These are phyloP conservation scores for Neurospora hispaniola DNA, from an alignment of 495 filamentous ascomycete species.

Conservation along the genomic window DNA sequence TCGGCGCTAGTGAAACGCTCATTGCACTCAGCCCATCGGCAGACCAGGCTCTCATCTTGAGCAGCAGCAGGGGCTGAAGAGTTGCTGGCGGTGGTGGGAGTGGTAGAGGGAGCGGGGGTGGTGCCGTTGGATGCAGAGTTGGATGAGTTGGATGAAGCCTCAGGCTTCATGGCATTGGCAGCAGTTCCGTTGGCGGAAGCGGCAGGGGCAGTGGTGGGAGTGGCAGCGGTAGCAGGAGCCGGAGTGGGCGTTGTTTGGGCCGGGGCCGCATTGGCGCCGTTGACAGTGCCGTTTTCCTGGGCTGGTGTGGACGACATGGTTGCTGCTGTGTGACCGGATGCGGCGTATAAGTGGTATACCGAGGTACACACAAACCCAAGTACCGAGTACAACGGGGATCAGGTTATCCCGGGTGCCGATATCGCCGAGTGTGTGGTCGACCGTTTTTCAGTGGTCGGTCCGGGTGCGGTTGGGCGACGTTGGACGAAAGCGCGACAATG, in stretches of 20 bases:
- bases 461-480: not conserved
- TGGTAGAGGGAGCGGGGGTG: slow-evolving; percentile 34
- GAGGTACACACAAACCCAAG: not conserved
- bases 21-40: slow-evolving; percentile 78
- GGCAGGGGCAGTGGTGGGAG: not conserved
- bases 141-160: slow-evolving; percentile 10
- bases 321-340: not conserved
- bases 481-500: not conserved
- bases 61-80: slow-evolving; percentile 24
- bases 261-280: slow-evolving; percentile 1
- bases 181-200: not conserved
- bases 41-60: slow-evolving; percentile 55
- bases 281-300: slow-evolving; percentile 1
- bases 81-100: slow-evolving; percentile 23
- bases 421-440: not conserved
- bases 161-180: slow-evolving; percentile 2
- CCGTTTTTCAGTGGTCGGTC: not conserved
- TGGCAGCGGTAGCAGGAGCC: not conserved
- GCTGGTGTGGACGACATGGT: slow-evolving; percentile 12
- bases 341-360: not conserved
- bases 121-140: slow-evolving; percentile 30
- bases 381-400: not conserved
- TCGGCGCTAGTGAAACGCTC: slow-evolving; percentile 75
- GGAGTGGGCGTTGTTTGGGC: not conserved
- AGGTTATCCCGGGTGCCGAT: not conserved